Evolutionary conservation across 306 rosid species (phyloP).

Genomic region (Alnus rubra): DNA sequence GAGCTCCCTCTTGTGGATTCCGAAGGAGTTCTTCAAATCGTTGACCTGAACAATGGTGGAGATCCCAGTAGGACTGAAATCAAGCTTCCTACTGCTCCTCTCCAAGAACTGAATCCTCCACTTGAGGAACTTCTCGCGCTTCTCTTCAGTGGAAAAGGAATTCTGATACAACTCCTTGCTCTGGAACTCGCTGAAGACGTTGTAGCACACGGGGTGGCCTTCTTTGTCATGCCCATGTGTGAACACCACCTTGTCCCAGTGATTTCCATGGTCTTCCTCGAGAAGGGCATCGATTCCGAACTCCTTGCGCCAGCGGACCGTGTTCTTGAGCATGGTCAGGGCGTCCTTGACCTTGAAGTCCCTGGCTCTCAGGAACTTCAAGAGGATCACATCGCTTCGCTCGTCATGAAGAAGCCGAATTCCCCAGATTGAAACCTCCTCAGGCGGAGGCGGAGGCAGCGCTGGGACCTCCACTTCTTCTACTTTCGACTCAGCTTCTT

Average conservation of each 20-base stretch:
- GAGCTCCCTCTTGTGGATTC: conserved; percentile 46
- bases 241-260: conserved; percentile 56
- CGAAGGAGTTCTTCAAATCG: conserved; percentile 51
- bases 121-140: conserved; percentile 43
- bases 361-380: conserved; percentile 84
- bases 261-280: conserved; percentile 44
- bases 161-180: conserved; percentile 51
- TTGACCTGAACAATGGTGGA: conserved; percentile 58
- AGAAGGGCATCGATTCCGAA: conserved; percentile 58
- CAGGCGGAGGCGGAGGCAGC: conserved; percentile 34
- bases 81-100: conserved; percentile 52
- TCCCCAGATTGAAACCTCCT: conserved; percentile 65
- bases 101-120: conserved; percentile 59
- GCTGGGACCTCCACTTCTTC: conserved; percentile 11
- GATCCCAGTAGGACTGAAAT: conserved; percentile 47
- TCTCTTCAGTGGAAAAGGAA: conserved; percentile 49
- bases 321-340: conserved; percentile 75
- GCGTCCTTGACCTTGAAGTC: conserved; percentile 88
- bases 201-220: conserved; percentile 64
- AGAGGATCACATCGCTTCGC: conserved; percentile 69
- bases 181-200: conserved; percentile 51
- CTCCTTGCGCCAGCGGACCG: conserved; percentile 75
- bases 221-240: conserved; percentile 50
- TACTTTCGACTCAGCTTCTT: conserved; percentile 22
- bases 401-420: conserved; percentile 74